phyloP scores from a whole-genome alignment of 108 stramenopile species.

The Cyclotella baltica region DNA sequence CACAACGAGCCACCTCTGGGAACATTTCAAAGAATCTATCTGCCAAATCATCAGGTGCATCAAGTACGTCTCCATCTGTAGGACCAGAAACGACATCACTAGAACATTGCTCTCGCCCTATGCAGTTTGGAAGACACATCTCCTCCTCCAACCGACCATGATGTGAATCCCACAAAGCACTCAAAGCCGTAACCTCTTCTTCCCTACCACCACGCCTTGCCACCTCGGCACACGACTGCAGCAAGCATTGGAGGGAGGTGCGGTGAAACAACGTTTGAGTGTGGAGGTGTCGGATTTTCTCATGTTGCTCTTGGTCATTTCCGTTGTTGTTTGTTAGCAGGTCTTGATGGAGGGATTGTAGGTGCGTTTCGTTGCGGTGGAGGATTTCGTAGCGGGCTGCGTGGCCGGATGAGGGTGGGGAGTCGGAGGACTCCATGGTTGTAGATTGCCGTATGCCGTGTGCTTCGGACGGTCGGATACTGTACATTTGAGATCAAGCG shows the following conservation, averaged over 20 bases:
- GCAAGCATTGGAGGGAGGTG: neutral
- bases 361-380: neutral
- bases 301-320: neutral
- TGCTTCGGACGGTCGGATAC: neutral
- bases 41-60: slow-evolving; percentile 8
- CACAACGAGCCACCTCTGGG: neutral
- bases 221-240: neutral
- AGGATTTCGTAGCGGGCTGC: slow-evolving; percentile 1
- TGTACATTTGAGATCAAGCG: neutral
- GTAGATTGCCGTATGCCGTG: neutral
- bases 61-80: neutral
- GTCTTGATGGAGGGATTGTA: neutral
- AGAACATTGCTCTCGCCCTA: no score
- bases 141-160: neutral
- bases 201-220: neutral
- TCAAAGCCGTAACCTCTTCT: neutral
- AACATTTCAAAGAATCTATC: neutral
- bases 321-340: neutral
- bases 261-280: neutral
- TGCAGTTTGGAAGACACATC: neutral
- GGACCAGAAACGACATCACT: neutral
- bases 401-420: neutral
- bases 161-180: neutral
- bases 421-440: neutral
- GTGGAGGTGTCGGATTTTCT: neutral